Conservation (phyloP, 148 eudicot genomes). For the Agrostemma githago region DNA sequence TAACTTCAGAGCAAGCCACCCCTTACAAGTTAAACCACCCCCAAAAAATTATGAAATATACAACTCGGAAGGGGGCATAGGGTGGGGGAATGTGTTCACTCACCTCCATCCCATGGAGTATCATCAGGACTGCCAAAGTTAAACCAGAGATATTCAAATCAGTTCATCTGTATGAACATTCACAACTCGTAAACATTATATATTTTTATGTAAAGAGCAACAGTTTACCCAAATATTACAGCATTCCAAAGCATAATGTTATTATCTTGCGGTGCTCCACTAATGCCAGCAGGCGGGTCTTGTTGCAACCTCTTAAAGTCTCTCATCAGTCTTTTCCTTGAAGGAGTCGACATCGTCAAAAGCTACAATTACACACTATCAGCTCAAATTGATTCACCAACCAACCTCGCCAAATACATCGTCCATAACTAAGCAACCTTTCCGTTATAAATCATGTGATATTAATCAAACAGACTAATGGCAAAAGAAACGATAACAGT, state of each 20-base stretch:
- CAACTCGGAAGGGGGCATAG: neutral
- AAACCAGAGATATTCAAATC: conserved; percentile 20
- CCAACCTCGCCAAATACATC: neutral
- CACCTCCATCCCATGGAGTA: conserved; percentile 61
- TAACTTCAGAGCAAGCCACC: neutral
- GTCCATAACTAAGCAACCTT: neutral
- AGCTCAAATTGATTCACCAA: neutral
- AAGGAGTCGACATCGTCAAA: conserved; percentile 45
- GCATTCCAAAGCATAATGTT: conserved; percentile 55
- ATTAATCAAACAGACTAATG: neutral
- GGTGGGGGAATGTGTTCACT: conserved; percentile 7
- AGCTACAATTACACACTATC: conserved; percentile 6
- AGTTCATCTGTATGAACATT: conserved; percentile 16
- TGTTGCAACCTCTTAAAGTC: conserved; percentile 58
- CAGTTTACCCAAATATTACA: conserved; percentile 43
- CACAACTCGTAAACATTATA: conserved; percentile 2
- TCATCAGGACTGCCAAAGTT: conserved; percentile 48
- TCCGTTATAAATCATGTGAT: neutral
- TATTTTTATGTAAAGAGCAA: neutral
- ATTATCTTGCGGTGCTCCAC: conserved; percentile 53
- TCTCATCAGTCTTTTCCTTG: conserved; percentile 50
- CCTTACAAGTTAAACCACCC: neutral
- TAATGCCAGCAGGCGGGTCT: conserved; percentile 55
- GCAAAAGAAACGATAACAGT: neutral
- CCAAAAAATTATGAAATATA: neutral